phyloP scores from a whole-genome alignment of 768 basidiomycete species.

The Amanita exitialis region DNA sequence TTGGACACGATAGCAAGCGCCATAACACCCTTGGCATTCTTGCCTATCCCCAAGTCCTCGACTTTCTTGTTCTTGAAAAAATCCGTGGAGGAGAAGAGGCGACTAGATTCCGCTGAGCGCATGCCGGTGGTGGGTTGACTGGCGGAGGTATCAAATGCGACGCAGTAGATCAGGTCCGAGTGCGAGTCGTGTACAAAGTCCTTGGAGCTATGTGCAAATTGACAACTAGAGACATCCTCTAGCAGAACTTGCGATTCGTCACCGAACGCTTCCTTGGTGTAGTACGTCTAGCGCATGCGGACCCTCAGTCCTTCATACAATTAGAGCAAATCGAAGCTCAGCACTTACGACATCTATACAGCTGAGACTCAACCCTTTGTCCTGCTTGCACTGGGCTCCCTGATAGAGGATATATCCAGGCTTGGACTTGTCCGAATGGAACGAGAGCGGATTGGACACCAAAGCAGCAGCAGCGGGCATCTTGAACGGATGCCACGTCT shows the following conservation, averaged over 20 bases:
- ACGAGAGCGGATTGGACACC: constrained; percentile 62
- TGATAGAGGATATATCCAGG: constrained; percentile 74
- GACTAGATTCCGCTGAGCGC: constrained; percentile 46
- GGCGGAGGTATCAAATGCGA: constrained; percentile 62
- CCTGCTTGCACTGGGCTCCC: constrained; percentile 45
- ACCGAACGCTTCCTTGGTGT: constrained; percentile 78
- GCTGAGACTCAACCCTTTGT: constrained; percentile 38
- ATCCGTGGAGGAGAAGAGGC: constrained; percentile 78
- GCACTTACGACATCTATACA: constrained; percentile 68
- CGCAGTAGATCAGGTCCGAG: constrained; percentile 76
- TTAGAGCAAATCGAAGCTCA: not conserved
- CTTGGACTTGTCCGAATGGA: constrained; percentile 72
- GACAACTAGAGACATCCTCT: constrained; percentile 64
- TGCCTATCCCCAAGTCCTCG: constrained; percentile 82
- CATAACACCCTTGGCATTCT: constrained; percentile 79
- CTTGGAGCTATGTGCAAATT: constrained; percentile 81
- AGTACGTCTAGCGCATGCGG: constrained; percentile 57
- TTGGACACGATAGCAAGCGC: constrained; percentile 91
- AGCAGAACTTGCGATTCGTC: constrained; percentile 50
- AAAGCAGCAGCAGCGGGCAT: constrained; percentile 51
- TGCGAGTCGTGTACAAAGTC: constrained; percentile 77
- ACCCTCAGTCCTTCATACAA: constrained; percentile 6
- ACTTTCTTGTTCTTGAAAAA: constrained; percentile 66
- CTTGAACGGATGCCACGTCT: constrained; percentile 77
- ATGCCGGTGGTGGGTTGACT: constrained; percentile 30